Conservation (phyloP, 2,329 filamentous ascomycete genomes). For the Ceratocystis ficicola region DNA sequence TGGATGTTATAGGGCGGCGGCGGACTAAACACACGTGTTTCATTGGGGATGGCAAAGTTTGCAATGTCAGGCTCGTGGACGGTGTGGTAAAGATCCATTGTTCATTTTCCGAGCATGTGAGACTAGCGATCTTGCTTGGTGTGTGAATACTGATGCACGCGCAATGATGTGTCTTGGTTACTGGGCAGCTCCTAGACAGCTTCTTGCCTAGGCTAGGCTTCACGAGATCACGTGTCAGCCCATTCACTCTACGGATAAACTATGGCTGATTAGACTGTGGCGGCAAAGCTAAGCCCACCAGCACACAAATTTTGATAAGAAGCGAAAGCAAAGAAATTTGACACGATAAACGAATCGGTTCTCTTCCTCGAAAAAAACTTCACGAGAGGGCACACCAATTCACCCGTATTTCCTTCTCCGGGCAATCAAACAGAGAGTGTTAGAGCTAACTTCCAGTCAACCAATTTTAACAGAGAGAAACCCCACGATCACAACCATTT, state of each 20-base stretch:
- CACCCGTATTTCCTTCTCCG: background rate
- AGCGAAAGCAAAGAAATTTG: too few species aligned
- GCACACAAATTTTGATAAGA: background rate
- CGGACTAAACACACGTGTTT: slow-evolving; percentile 39
- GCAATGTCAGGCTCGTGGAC: slow-evolving; percentile 49
- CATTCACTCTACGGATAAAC: background rate
- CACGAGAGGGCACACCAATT: background rate
- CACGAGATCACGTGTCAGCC: background rate
- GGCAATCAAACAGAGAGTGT: background rate
- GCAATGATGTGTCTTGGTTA: background rate
- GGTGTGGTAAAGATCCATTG: slow-evolving; percentile 44
- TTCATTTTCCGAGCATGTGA: slow-evolving; percentile 4
- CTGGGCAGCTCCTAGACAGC: background rate
- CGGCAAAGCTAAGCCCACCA: background rate
- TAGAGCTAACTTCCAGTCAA: too few species aligned
- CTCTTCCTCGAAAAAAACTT: too few species aligned
- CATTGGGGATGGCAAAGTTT: slow-evolving; percentile 43
- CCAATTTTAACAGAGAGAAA: too few species aligned
- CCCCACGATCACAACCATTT: background rate
- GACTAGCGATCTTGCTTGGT: slow-evolving; percentile 1
- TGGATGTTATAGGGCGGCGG: background rate
- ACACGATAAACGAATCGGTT: too few species aligned
- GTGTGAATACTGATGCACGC: background rate
- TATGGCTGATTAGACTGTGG: background rate
- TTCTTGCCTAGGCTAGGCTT: background rate